phyloP scores from a whole-genome alignment of 108 stramenopile genomes.

The Aureococcus anophagefferens region DNA sequence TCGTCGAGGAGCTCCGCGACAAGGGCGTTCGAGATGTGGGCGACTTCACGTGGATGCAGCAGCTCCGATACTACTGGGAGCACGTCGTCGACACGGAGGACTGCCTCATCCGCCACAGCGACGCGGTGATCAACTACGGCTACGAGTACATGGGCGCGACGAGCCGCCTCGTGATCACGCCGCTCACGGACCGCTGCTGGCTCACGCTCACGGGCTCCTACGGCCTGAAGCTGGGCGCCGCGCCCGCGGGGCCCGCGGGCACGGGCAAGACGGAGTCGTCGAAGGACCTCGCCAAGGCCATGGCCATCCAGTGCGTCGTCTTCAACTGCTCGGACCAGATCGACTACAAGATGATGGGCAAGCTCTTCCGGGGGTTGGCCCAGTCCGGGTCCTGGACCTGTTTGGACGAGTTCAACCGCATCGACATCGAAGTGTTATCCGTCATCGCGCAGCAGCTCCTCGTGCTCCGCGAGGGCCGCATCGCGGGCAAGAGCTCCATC shows the following conservation, averaged over 20 bases:
- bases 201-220: slow-evolving; percentile 51
- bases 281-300: slow-evolving; percentile 59
- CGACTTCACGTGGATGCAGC: slow-evolving; percentile 61
- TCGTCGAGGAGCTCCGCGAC: slow-evolving; percentile 48
- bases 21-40: slow-evolving; percentile 21
- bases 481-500: slow-evolving; percentile 34
- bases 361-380: slow-evolving; percentile 53
- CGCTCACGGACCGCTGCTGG: slow-evolving; percentile 54
- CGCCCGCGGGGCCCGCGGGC: slow-evolving; percentile 56
- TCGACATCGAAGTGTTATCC: slow-evolving; percentile 51
- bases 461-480: slow-evolving; percentile 42
- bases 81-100: slow-evolving; percentile 29
- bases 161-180: slow-evolving; percentile 44
- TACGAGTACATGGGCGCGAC: slow-evolving; percentile 64
- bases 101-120: slow-evolving; percentile 43
- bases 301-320: slow-evolving; percentile 53
- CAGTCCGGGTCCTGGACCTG: slow-evolving; percentile 53
- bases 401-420: slow-evolving; percentile 54
- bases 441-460: slow-evolving; percentile 47
- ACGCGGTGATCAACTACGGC: slow-evolving; percentile 44
- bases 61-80: slow-evolving; percentile 59
- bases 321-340: slow-evolving; percentile 61
- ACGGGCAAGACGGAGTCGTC: slow-evolving; percentile 53
- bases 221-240: slow-evolving; percentile 53
- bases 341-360: slow-evolving; percentile 65